Conservation (phyloP, 108 stramenopile genomes). For the Skeletonema tropicum region DNA sequence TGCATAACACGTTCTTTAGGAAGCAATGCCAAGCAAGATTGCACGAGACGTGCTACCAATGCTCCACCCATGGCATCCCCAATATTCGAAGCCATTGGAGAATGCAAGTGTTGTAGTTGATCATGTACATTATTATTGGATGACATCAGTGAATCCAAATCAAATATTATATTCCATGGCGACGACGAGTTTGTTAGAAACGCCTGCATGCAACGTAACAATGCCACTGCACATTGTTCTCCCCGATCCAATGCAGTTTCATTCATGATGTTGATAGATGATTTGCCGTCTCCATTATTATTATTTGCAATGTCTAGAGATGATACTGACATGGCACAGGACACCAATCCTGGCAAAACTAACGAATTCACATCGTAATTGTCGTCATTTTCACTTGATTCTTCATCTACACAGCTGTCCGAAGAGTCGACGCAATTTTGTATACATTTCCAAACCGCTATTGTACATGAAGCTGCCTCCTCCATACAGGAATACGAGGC, state of each 20-base stretch:
- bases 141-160: background rate
- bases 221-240: slow-evolving; percentile 41
- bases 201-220: slow-evolving; percentile 27
- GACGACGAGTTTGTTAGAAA: background rate
- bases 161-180: too few relatives aligned
- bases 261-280: background rate
- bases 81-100: slow-evolving; percentile 18
- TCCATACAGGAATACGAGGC: slow-evolving; percentile 18
- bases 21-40: slow-evolving; percentile 41
- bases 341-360: slow-evolving; percentile 27
- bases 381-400: background rate
- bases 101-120: background rate
- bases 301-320: slow-evolving; percentile 18
- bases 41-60: slow-evolving; percentile 43
- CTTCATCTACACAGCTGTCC: background rate
- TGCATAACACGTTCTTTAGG: background rate
- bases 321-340: slow-evolving; percentile 36
- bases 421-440: background rate
- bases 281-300: background rate
- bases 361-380: background rate
- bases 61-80: slow-evolving; percentile 46
- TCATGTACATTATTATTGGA: background rate
- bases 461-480: slow-evolving; percentile 12
- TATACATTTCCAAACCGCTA: background rate
- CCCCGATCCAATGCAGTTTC: slow-evolving; percentile 30